Base-by-base conservation (phyloP, 2,329 filamentous ascomycete genomes). In the Coniochaeta pulveracea region DNA sequence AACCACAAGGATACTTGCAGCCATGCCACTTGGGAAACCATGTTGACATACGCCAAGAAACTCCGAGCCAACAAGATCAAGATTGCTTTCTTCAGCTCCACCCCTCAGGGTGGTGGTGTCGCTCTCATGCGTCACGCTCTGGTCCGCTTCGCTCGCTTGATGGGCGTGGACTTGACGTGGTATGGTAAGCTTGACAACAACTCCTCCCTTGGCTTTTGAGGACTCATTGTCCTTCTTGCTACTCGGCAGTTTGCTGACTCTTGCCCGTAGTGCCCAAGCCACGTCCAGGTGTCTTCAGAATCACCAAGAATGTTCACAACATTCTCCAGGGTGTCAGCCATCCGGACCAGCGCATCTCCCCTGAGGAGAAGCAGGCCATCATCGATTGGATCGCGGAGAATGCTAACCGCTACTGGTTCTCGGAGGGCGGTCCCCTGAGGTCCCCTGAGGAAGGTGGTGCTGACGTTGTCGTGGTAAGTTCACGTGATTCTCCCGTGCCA, bases 261-360 rank as follows among this genome's bases (percentile, higher is more conserved):
- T 11, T 46, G 26, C 16, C 5, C 25, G 12, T 17, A 67, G 83
- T 89, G 1, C 84, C 84, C 6, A 85, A 85, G 52, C 82, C 84
- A 15, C 76, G 80, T 33, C 81, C 81, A 3, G 77, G 80, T 11
- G 76, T 89, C 9, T 91, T 91, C 56, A 69, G 82, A 33, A 80
- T 85, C 54, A 91, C 84, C 43, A 91, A 91, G 59, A 86, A 80
- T 43, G 81, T 86, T 45, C 84, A 91, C 69, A 91, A 91, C 56
- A 88, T 89, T 42, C 72, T 91, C 3, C 84, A 91, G 57, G 84
- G 83, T 7, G 83, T 88, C 26, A 75, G 76, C 25, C 63, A 67
- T 17, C 70, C 74, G 0, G 68, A 72, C 3, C 69, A 83, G 43
- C 68, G 73, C n/a, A 64, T 89, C 19, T 72, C 66, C 1, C 44